These are phyloP conservation scores for Mucor mucedo DNA, from an alignment of 371 early-diverging fungal species.

Conservation along the genomic window DNA sequence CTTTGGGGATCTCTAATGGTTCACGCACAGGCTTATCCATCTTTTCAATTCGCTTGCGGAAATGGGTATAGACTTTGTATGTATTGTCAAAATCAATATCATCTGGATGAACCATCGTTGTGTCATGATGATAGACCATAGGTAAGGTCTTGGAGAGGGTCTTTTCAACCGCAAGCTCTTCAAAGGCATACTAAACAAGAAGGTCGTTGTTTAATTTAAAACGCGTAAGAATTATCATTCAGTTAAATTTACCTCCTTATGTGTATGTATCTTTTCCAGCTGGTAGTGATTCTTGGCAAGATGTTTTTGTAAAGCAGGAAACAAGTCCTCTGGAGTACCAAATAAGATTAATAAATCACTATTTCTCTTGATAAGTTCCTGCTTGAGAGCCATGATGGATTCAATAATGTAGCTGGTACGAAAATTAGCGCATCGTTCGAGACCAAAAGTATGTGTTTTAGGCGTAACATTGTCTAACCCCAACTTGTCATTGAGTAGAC, in stretches of 20 bases:
- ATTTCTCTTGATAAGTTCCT: conserved; percentile 11
- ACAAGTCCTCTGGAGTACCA: conserved; percentile 34
- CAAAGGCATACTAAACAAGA: conserved; percentile 32
- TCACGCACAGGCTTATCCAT: conserved; percentile 27
- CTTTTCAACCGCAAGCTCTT: conserved; percentile 34
- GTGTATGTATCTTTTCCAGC: conserved; percentile 24
- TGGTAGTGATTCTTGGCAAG: conserved; percentile 14
- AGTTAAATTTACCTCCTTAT: conserved; percentile 33
- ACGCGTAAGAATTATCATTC: not conserved
- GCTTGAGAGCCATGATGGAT: conserved; percentile 28
- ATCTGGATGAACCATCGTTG: conserved; percentile 30
- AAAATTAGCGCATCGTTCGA: conserved; percentile 26
- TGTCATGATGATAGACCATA: conserved; percentile 22
- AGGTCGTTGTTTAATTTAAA: not conserved
- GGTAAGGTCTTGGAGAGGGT: conserved; percentile 15
- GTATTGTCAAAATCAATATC: conserved; percentile 34
- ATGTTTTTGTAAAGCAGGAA: conserved; percentile 19
- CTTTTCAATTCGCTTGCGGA: conserved; percentile 36
- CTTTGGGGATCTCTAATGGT: conserved; percentile 17
- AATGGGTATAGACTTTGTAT: conserved; percentile 41
- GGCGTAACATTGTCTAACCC: conserved; percentile 9
- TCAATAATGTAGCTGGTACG: conserved; percentile 31
- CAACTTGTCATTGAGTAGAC: conserved; percentile 5
- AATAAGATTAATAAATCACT: conserved; percentile 29
- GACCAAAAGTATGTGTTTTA: conserved; percentile 34